Base-by-base conservation (phyloP, 169 alveolate species). In the Toxoplasma gondii region DNA sequence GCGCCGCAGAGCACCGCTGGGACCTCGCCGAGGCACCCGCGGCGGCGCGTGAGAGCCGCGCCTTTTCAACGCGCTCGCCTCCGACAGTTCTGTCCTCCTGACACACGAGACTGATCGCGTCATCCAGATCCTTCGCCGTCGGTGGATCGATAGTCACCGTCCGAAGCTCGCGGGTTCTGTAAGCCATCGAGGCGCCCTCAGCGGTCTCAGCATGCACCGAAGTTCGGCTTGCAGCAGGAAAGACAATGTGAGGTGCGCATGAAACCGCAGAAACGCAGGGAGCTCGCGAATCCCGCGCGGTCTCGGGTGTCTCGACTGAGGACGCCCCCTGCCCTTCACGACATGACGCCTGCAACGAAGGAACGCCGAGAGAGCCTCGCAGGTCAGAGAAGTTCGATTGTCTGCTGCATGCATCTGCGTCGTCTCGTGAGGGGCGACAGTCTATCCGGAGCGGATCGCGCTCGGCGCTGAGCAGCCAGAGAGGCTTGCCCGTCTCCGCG, bases 111-210 rank as follows among this genome's bases (percentile, higher is more conserved):
- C 92, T 95, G 81, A 97, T 94, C 36, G 98, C 98, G 91, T 97
- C 98, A 78, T 97, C 98, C 36, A 96, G 88, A 90, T 97, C 98
- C 69, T 95, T 95, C 12, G 98, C 98, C 22, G 97, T 94, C 31
- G 95, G 96, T 0, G 98, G 98, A 54, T 97, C 98, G 67, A 97
- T 96, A 17, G 98, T 96, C 74, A 96, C 94, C 45, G 96, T 64
- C 31, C 95, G 92, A 17, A 92, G 94, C 29, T 80, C 80, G 36
- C 43, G 82, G 24, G 53, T 54, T 58, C n/a, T 64, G n/a, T 36
- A 36, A 24, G 87, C 54, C 44, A 88, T 88, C 43, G n/a, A n/a
- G n/a, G 87, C 93, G 44, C 31, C 82, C 64, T 82, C 22, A 16
- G 74, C 7, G 34, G 4, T 27, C 58, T 4, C 4, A 4, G 58